These are phyloP conservation scores for Phylloporus sp. DNA, from an alignment of 768 basidiomycete species.

Conservation along the genomic window DNA sequence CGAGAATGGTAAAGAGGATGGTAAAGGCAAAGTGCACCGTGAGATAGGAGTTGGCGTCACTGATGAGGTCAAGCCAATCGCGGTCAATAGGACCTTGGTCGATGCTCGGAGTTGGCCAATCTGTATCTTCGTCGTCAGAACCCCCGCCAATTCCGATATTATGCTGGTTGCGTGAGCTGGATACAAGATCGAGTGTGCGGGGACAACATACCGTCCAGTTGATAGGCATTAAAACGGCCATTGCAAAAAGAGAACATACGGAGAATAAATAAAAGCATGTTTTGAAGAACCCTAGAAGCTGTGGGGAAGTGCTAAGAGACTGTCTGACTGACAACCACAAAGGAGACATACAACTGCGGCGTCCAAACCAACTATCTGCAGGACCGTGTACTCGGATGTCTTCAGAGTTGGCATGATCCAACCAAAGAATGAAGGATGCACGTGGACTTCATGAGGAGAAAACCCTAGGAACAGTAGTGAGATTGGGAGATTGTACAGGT, in stretches of 20 bases:
- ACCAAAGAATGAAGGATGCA: constrained; percentile 83
- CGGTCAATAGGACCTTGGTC: constrained; percentile 33
- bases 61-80: constrained; percentile 86
- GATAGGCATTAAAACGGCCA: constrained; percentile 87
- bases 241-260: constrained; percentile 76
- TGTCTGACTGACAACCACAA: background rate
- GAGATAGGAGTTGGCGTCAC: constrained; percentile 85
- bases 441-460: constrained; percentile 90
- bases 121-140: constrained; percentile 35
- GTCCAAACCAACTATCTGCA: constrained; percentile 96
- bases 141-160: constrained; percentile 67
- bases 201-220: constrained; percentile 74
- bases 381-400: constrained; percentile 87
- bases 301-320: constrained; percentile 5
- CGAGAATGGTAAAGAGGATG: constrained; percentile 85
- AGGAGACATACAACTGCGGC: constrained; percentile 79
- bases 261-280: constrained; percentile 92
- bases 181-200: background rate
- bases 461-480: constrained; percentile 54
- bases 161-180: constrained; percentile 42
- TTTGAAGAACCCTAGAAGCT: constrained; percentile 95
- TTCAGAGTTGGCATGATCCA: constrained; percentile 93
- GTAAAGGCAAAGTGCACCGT: constrained; percentile 90
- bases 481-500: background rate
- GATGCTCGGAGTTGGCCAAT: constrained; percentile 41